Evolutionary conservation across 345 rosid species (phyloP), one percentile per base, ranked within the genome.

Genomic region (Xanthoceras sorbifolium): DNA sequence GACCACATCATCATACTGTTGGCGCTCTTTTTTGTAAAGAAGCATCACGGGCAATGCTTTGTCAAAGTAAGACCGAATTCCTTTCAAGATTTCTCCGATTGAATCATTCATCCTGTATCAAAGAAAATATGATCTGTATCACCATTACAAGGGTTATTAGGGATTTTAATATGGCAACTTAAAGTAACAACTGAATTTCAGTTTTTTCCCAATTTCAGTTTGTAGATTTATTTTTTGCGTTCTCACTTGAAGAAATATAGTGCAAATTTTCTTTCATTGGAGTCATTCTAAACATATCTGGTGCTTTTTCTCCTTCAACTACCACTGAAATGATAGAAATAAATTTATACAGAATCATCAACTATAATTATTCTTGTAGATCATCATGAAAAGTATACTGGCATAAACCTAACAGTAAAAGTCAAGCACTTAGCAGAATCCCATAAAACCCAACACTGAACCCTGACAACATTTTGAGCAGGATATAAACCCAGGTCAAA

Each of bases 1-100:
- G 68, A 91, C 83, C 28, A 78, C 71, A 70, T 88, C 89, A 22
- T 78, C 78, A 83, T 89, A 93, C 68, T 96, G 99, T 62, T 72
- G 89, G 18, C 98, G 94, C 85, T 96, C 98, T 78, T 87, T 89
- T 81, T 88, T 92, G 84, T 92, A 93, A 57, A 96, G 84, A 60
- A 96, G 98, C 86, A 93, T 85, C 70, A 86, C 87, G 6, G 94
- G 93, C 79, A 92, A 88, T 71, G 97, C 94, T 81, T 87, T 92
- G 82, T 96, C 96, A 67, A 96, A 96, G 82, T 93, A 96, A 77
- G 89, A 84, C 14, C 92, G 82, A 73, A 93, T 79, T 66, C 99
- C 98, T 72, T 87, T 89, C 83, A 91, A 73, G 64, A 93, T 88
- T 82, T 92, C 98, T 71, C 84, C 89, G 2, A 89, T 73, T 6